Evolutionary conservation across 345 rosid species (phyloP).

Genomic region (Rhodomyrtus tomentosa): DNA sequence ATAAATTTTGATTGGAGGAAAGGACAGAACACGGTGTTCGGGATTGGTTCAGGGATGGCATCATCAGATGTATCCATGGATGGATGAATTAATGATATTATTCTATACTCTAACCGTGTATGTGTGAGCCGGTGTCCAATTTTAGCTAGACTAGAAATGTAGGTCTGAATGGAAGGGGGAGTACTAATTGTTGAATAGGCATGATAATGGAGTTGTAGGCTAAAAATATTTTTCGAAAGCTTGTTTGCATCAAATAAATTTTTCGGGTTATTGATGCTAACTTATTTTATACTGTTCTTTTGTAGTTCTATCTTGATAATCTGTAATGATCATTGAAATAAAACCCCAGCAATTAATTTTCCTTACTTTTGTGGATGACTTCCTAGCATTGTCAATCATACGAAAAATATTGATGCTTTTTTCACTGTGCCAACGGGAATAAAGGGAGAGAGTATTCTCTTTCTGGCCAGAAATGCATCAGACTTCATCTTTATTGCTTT

Average conservation of each 20-base stretch:
- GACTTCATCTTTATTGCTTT: background rate
- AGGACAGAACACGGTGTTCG: background rate
- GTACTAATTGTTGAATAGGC: background rate
- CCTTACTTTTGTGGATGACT: background rate
- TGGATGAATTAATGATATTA: background rate
- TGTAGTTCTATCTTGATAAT: background rate
- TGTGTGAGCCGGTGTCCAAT: background rate
- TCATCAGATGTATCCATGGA: background rate
- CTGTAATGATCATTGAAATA: background rate
- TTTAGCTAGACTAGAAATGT: background rate
- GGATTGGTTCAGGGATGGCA: background rate
- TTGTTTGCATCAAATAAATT: background rate
- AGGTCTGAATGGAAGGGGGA: background rate
- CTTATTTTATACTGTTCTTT: background rate
- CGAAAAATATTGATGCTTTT: background rate
- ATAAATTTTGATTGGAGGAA: background rate
- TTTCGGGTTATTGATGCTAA: background rate
- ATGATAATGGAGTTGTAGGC: background rate
- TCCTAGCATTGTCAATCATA: background rate
- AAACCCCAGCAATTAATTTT: background rate
- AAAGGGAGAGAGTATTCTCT: background rate
- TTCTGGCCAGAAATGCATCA: background rate
- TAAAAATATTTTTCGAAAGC: background rate
- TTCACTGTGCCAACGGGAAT: background rate
- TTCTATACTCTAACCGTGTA: background rate